Conservation (phyloP, 805 yeast species). For the Ogataea pilisensis region DNA sequence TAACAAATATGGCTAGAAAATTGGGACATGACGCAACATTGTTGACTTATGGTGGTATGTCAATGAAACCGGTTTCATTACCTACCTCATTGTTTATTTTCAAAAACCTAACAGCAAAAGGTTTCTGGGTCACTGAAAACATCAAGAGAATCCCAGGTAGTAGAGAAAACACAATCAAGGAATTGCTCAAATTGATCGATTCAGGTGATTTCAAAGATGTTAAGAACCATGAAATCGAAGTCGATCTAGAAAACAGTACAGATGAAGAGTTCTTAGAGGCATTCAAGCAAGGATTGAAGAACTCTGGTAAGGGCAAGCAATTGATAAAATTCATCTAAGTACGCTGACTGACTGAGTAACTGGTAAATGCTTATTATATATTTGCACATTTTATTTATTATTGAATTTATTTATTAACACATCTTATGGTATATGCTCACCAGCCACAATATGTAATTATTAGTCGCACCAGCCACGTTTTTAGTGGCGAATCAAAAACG, state of each 20-base stretch:
- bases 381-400: background rate
- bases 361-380: no score
- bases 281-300: constrained; percentile 41
- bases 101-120: constrained; percentile 79
- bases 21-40: constrained; percentile 68
- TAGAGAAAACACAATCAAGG: constrained; percentile 51
- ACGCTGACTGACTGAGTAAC: no score
- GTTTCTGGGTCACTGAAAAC: constrained; percentile 89
- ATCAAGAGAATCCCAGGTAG: constrained; percentile 54
- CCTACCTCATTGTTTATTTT: constrained; percentile 89
- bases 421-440: constrained; percentile 1
- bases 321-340: constrained; percentile 30
- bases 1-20: constrained; percentile 79
- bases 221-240: constrained; percentile 38
- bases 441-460: background rate
- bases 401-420: constrained; percentile 24
- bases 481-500: background rate
- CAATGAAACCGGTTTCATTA: constrained; percentile 86
- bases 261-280: constrained; percentile 40
- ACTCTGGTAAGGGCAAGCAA: constrained; percentile 43
- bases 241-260: constrained; percentile 28
- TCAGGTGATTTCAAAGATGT: constrained; percentile 50
- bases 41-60: constrained; percentile 97
- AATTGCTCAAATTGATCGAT: constrained; percentile 54
- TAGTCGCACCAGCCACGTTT: background rate